Base-by-base conservation (phyloP, 305 asterid genomes). In the Solanum hybrid region DNA sequence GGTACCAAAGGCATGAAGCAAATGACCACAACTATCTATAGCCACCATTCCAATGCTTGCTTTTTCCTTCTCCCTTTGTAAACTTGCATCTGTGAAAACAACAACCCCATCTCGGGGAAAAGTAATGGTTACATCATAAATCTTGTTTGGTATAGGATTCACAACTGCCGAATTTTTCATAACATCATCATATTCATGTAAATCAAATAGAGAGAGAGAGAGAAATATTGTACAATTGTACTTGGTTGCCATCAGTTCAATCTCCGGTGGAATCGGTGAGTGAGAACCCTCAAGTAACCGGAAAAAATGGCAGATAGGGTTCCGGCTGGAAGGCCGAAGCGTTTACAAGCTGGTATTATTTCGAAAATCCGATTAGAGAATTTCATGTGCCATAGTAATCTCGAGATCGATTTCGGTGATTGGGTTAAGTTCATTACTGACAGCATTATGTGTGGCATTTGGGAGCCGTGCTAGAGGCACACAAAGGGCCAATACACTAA, bases 381-480 rank as follows among this genome's bases (percentile, higher is more conserved):
- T 88, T 97, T 97, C 91, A 97, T 97, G 99, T 97, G 99, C 91
- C 99, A 97, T 90, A 93, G 93, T 86, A 96, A 90, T 87, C 97
- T 97, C 36, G 98, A 97, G 89, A 95, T 97, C 77, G 96, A 94
- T 88, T 89, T 96, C 66, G 98, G 98, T 35, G 95, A 95, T 80
- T 90, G 89, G 81, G 92, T 97, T 91, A 97, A 97, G 94, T 97
- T 97, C 93, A 93, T 97, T 90, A 97, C 99, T 96, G 77, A 96
- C 99, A 79, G 99, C 99, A 14, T 91, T 96, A 81, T 94, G 98
- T 35, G 95, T 97, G 88, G 99, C 98, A 17, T 97, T 97, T 75
- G 99, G 99, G 80, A 92, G 98, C 92, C 97, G 99, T 36, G 99
- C 99, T 84, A 98, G 95, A 84, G 96, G 95, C 84, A 97, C 99